These are phyloP conservation scores for Ustilago hordei DNA, from an alignment of 1,284 basidiomycete species.

Conservation along the genomic window DNA sequence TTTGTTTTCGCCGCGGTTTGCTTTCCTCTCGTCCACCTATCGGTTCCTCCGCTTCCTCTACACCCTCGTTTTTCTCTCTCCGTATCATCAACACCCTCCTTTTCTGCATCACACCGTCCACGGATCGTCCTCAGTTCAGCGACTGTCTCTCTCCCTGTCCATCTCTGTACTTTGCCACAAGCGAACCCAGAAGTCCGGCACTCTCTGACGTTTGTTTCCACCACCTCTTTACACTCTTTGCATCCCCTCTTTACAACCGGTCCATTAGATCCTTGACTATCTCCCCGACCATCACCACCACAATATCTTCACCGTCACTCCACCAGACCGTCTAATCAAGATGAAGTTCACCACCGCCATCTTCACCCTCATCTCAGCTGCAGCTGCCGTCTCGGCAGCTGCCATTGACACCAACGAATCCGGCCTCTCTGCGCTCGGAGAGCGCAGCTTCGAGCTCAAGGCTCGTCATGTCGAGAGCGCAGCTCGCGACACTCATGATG, in stretches of 20 bases:
- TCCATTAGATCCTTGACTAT: neutral
- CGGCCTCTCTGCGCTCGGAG: constrained; percentile 41
- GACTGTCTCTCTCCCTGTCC: neutral
- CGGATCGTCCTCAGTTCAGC: neutral
- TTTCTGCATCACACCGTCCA: constrained; percentile 1
- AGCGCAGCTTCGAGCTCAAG: constrained; percentile 58
- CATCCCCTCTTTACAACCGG: neutral
- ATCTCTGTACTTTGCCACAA: neutral
- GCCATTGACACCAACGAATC: constrained; percentile 49
- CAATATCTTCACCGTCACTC: constrained; percentile 5
- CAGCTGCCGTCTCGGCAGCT: constrained; percentile 36
- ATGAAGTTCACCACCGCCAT: constrained; percentile 60
- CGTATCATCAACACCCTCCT: neutral
- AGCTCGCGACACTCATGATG: constrained; percentile 6
- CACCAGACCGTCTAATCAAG: neutral
- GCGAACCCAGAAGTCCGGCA: constrained; percentile 23
- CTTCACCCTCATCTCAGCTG: constrained; percentile 35
- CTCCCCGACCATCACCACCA: too few species aligned
- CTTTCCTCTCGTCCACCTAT: neutral
- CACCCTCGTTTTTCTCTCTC: neutral
- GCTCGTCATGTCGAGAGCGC: constrained; percentile 47
- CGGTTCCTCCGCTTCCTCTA: constrained; percentile 6
- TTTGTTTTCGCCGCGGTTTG: neutral
- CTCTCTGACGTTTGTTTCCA: constrained; percentile 5
- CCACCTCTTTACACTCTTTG: constrained; percentile 11